A percentile compares a stretch with the other conserved stretches of the same genome.
Evolutionary conservation across 805 yeast genomes (phyloP).

Genomic region (Metschnikowia colocasiae): DNA sequence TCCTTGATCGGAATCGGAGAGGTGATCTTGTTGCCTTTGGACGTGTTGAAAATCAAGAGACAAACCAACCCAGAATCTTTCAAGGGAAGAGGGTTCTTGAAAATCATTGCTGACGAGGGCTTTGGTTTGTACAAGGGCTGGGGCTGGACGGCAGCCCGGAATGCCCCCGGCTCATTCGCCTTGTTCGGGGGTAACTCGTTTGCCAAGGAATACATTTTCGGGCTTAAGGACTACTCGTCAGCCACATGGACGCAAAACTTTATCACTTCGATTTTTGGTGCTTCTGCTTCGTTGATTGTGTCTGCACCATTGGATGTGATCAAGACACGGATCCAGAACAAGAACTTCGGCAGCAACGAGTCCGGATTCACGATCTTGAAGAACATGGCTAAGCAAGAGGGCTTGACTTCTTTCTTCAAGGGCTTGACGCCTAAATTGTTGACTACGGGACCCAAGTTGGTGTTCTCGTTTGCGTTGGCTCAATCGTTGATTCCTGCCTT

Average conservation of each 20-base stretch:
- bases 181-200: slow-evolving; percentile 98
- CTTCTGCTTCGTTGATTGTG: slow-evolving; percentile 92
- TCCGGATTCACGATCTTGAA: slow-evolving; percentile 88
- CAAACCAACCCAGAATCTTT: slow-evolving; percentile 99
- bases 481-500: slow-evolving; percentile 96
- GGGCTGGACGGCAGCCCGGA: slow-evolving; percentile 99
- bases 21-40: slow-evolving; percentile 90
- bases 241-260: slow-evolving; percentile 97
- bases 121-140: slow-evolving; percentile 93
- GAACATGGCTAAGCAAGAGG: slow-evolving; percentile 91
- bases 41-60: slow-evolving; percentile 95
- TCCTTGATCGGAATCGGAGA: slow-evolving; percentile 97
- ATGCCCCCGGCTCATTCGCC: slow-evolving; percentile 98
- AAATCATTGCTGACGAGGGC: slow-evolving; percentile 86
- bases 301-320: slow-evolving; percentile 97
- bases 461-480: slow-evolving; percentile 96
- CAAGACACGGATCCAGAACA: slow-evolving; percentile 97
- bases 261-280: slow-evolving; percentile 92
- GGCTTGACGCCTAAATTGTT: slow-evolving; percentile 94
- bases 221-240: slow-evolving; percentile 76
- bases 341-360: slow-evolving; percentile 92
- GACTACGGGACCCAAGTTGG: slow-evolving; percentile 97
- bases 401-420: slow-evolving; percentile 85
- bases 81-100: slow-evolving; percentile 93
- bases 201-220: slow-evolving; percentile 93